Evolutionary conservation across 352 stramenopile genomes (phyloP).

Genomic region (Achlya hypogyna): DNA sequence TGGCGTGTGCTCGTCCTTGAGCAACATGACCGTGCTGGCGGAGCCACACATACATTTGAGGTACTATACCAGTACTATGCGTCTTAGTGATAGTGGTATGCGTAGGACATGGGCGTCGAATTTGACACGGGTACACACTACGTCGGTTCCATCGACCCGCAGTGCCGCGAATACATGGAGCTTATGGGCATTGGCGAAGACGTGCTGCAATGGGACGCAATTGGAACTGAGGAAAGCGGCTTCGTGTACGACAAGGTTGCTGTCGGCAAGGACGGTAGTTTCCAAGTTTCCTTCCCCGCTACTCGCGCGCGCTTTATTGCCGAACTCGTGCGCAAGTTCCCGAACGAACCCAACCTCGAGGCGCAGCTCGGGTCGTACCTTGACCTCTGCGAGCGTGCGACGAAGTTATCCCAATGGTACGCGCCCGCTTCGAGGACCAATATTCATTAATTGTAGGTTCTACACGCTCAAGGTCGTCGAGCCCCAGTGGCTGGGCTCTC

Average conservation of each 20-base stretch:
- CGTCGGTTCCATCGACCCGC: conserved; percentile 22
- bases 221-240: conserved; percentile 23
- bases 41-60: conserved; percentile 30
- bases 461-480: conserved; percentile 8
- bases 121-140: conserved; percentile 55
- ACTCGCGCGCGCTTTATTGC: conserved; percentile 21
- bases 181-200: conserved; percentile 24
- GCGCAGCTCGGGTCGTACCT: conserved; percentile 25
- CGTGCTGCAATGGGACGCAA: conserved; percentile 21
- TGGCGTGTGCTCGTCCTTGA: conserved; percentile 28
- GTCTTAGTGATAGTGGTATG: background rate
- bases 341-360: conserved; percentile 20
- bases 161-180: conserved; percentile 22
- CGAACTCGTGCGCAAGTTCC: conserved; percentile 24
- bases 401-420: background rate
- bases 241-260: conserved; percentile 26
- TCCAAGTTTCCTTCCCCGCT: conserved; percentile 16
- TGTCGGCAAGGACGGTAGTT: conserved; percentile 20
- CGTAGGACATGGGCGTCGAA: conserved; percentile 19
- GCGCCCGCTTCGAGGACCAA: background rate
- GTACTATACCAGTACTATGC: conserved; percentile 22
- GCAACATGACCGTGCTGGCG: conserved; percentile 27
- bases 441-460: background rate
- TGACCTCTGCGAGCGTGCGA: conserved; percentile 2
- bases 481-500: background rate